Base-by-base conservation (phyloP, 139 green algal genomes). In the Ettlia oleoabundans region DNA sequence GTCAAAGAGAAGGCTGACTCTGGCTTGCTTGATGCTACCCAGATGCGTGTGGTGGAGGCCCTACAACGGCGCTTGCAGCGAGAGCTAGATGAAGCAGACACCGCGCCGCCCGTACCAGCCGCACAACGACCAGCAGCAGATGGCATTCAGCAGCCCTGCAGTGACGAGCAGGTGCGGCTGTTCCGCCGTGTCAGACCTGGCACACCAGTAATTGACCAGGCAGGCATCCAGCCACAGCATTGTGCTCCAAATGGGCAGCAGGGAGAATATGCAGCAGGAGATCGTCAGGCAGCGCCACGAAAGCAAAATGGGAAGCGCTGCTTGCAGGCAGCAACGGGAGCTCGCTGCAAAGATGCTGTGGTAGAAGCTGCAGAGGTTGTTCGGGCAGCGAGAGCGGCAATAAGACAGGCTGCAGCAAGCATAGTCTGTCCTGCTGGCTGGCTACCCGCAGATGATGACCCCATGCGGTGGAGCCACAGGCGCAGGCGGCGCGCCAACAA, bases 401-500 rank as follows among this genome's bases (percentile, higher is more conserved):
- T 52, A 2, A 7, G 51, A 35, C 78, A 68, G 65, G 53, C 69
- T 26, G n/a, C n/a, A 2, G 61, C 24, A 40, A 52, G 40, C 18
- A 47, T 75, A 51, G 42, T 35, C 8, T 66, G 40, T 3, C 40
- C 26, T 18, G 26, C 41, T 28, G 33, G 42, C 15, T 77, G 69
- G 62, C 28, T 75, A 53, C 61, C 68, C 5, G 78, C 69, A 4
- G 65, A 84, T 5, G 78, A 84, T 35, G 78, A 84, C 26, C 67
- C 65, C 40, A 51, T 15, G 24, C 37, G 68, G 5, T 51, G 66
- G 55, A 74, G 47, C 47, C 51, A 85, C 37, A 4, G 52, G 58
- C 43, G 66, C 38, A 55, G 70, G 52, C 66, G 80, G 26, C 73
- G 73, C 15, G 66, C 58, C 19, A 61, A n/a, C 58, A 80, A 78